phyloP scores from a whole-genome alignment of 139 green algal genomes.

The Coelastrella sp. region DNA sequence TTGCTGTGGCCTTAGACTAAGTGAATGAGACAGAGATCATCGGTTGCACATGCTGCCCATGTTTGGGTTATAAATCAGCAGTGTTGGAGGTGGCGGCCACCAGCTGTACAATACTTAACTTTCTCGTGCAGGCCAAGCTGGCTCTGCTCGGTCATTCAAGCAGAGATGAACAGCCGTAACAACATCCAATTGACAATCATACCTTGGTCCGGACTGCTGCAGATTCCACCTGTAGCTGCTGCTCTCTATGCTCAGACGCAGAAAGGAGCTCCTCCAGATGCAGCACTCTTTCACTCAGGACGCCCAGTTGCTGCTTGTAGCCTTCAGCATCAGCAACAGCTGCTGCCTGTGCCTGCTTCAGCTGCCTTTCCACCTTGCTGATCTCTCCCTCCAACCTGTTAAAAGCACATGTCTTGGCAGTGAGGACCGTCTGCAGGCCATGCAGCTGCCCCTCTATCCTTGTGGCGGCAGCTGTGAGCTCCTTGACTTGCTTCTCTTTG shows the following conservation, averaged over 20 bases:
- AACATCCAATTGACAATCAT: too few species aligned
- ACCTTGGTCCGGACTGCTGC: neutral
- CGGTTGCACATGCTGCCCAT: too few species aligned
- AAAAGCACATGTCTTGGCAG: neutral
- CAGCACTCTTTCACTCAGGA: neutral
- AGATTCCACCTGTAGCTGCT: neutral
- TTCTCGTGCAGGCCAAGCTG: too few species aligned
- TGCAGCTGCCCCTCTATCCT: neutral
- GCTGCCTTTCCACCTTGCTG: neutral
- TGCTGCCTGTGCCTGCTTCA: constrained; percentile 24
- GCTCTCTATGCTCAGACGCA: neutral
- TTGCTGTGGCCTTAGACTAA: too few species aligned
- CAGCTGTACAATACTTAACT: too few species aligned
- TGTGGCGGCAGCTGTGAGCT: neutral
- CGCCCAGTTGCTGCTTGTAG: neutral
- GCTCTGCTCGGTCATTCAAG: too few species aligned
- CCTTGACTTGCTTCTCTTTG: neutral
- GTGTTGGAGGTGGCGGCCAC: too few species aligned
- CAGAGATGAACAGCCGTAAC: too few species aligned
- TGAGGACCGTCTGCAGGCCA: constrained; percentile 23
- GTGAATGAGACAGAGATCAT: too few species aligned
- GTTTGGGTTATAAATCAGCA: too few species aligned
- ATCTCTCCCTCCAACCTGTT: constrained; percentile 11
- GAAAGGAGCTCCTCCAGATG: neutral
- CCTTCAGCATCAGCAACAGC: neutral